Evolutionary conservation across 1,284 basidiomycete genomes (phyloP).

Genomic region (Phellopilus nigrolimitatus): DNA sequence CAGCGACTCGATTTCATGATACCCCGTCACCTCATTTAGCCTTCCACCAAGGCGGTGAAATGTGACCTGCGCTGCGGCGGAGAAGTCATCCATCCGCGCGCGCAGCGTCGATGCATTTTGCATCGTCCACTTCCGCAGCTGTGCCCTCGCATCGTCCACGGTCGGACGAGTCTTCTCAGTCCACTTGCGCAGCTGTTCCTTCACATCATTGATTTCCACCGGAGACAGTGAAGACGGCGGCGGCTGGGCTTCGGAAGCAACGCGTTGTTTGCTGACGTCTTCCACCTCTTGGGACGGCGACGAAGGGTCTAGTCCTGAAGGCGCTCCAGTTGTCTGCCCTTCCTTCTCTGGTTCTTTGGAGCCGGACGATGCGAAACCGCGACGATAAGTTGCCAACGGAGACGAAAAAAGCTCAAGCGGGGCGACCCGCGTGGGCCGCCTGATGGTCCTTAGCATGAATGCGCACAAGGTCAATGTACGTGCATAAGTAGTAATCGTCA

Average conservation of each 20-base stretch:
- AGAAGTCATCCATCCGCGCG: slow-evolving; percentile 52
- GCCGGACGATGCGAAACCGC: background rate
- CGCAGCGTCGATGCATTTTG: slow-evolving; percentile 45
- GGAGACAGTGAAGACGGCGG: background rate
- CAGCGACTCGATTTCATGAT: slow-evolving; percentile 82
- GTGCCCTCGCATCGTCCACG: too few species aligned
- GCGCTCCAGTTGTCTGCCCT: too few species aligned
- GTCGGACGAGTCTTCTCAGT: too few species aligned
- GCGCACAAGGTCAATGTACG: too few species aligned
- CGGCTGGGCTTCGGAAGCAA: background rate
- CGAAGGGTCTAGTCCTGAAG: too few species aligned
- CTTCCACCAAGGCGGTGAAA: slow-evolving; percentile 72
- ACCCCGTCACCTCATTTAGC: slow-evolving; percentile 85
- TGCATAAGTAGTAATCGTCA: too few species aligned
- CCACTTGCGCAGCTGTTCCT: slow-evolving; percentile 23
- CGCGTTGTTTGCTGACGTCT: background rate
- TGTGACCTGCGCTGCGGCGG: slow-evolving; percentile 47
- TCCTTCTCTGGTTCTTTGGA: background rate
- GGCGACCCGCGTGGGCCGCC: background rate
- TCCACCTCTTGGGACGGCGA: background rate
- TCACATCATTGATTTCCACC: background rate
- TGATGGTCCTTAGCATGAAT: slow-evolving; percentile 13
- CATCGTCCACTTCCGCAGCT: slow-evolving; percentile 50
- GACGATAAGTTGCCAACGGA: background rate
- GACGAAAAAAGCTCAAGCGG: background rate